Evolutionary conservation across 768 basidiomycete species (phyloP).

Genomic region (Ramaria rubella): DNA sequence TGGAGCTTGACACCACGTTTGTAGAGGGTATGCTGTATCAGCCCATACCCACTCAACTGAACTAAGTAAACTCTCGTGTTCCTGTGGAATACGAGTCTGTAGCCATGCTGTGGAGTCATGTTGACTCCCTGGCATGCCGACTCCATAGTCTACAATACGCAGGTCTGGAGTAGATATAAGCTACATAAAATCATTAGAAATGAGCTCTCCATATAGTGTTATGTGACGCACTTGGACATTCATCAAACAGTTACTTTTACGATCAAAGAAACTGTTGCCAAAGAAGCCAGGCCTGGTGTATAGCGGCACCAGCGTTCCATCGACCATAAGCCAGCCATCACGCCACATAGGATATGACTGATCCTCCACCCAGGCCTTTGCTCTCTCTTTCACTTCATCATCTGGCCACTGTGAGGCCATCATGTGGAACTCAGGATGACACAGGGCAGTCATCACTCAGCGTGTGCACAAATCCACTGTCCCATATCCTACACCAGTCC

Average conservation of each 20-base stretch:
- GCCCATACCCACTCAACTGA: too few relatives aligned
- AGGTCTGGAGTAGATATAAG: constrained; percentile 28
- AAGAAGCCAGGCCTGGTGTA: constrained; percentile 26
- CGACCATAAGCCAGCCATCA: constrained; percentile 31
- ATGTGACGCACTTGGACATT: too few relatives aligned
- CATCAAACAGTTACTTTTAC: too few relatives aligned
- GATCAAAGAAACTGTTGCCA: too few relatives aligned
- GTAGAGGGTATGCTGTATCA: too few relatives aligned
- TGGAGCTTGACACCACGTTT: background rate
- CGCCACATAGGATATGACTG: constrained; percentile 30
- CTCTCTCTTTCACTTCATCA: too few relatives aligned
- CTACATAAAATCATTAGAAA: constrained; percentile 2
- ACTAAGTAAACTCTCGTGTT: constrained; percentile 20
- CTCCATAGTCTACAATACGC: constrained; percentile 29
- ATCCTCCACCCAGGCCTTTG: constrained; percentile 33
- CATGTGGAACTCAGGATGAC: constrained; percentile 28
- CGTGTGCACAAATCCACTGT: constrained; percentile 24
- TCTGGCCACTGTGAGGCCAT: too few relatives aligned
- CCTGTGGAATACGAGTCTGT: constrained; percentile 16
- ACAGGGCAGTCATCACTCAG: constrained; percentile 28
- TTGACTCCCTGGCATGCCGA: constrained; percentile 26
- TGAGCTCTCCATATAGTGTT: too few relatives aligned
- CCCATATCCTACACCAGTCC: constrained; percentile 33
- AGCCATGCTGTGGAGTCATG: too few relatives aligned
- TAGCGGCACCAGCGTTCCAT: too few relatives aligned